These are phyloP conservation scores for Cicer yamashitae DNA, from an alignment of 306 rosid genomes.

Conservation along the genomic window DNA sequence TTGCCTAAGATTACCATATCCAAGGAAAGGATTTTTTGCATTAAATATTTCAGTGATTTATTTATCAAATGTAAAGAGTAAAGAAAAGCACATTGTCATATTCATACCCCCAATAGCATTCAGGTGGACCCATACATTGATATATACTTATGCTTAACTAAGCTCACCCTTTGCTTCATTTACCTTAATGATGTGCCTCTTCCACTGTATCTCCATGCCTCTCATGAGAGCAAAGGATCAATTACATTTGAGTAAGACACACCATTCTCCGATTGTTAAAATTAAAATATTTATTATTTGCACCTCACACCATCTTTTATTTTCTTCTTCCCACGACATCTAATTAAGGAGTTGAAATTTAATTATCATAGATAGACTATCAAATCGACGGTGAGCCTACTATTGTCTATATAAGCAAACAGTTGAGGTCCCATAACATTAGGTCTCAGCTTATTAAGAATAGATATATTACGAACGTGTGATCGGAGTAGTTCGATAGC, in stretches of 20 bases:
- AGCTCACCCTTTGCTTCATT: conserved; percentile 32
- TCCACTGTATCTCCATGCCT: conserved; percentile 13
- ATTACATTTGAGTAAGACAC: neutral
- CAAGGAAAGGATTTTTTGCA: too few species aligned
- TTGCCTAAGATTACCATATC: too few species aligned
- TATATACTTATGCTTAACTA: conserved; percentile 31
- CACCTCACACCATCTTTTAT: neutral
- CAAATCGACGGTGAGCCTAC: conserved; percentile 15
- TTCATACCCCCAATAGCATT: neutral
- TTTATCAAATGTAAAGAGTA: neutral
- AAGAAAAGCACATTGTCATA: conserved; percentile 22
- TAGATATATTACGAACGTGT: too few species aligned
- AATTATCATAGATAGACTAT: conserved; percentile 11
- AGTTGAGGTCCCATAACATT: conserved; percentile 3
- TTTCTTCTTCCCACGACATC: too few species aligned
- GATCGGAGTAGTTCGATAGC: too few species aligned
- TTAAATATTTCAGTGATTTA: too few species aligned
- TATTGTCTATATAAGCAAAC: neutral
- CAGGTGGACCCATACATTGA: conserved; percentile 25
- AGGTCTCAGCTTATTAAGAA: neutral
- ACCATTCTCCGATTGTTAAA: neutral
- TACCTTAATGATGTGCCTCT: conserved; percentile 2
- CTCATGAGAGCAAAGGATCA: neutral
- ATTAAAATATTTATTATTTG: neutral
- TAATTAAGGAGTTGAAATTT: conserved; percentile 31